Evolutionary conservation across 2,329 filamentous ascomycete species (phyloP), one percentile per base, ranked within the genome.

Genomic region (Colletotrichum musicola): DNA sequence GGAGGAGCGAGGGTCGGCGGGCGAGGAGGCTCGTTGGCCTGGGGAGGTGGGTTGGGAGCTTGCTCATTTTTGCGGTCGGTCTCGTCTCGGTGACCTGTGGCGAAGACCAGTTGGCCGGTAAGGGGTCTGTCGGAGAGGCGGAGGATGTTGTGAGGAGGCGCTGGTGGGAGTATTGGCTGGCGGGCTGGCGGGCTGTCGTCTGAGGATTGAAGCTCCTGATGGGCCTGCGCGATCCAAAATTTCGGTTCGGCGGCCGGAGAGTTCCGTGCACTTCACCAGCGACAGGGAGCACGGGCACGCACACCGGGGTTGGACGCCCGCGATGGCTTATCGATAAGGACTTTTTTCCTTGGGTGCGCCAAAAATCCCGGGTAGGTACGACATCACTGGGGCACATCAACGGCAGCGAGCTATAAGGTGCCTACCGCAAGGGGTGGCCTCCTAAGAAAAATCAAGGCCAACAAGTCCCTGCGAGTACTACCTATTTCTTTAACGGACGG

Each of bases 281-380:
- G 30, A 35, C 7, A 35, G 30, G 30, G 30, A 35, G 30, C 30
- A 35, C 30, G 30, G 38, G 9, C n/a, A 12, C 20, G 14, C 22
- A 14, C 9, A 14, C 9, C 4, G 30, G 20, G 30, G 40, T n/a
- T 25, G 12, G 49, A 14, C 6, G 2, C 38, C 9, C 40, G 44
- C 30, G 30, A 35, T 51, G 35, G n/a, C 62, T 70, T 71, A 71
- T 71, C 69, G 69, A 71, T 71, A 71, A 71, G 59, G 38, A 20
- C 20, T 51, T 54, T 38, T 53, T 47, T 42, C 16, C 9, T 4
- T 25, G 22, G 22, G 22, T 25, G 22, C 22, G 22, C 22, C 22
- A 25, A 25, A 25, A 25, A 25, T n/a, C 12, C 22, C 12, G 9
- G 35, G 14, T 12, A n/a, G 40, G 61, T 68, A 35, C 30, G 30